phyloP scores from a whole-genome alignment of 2,329 filamentous ascomycete genomes.

The Xylaria arbuscula region DNA sequence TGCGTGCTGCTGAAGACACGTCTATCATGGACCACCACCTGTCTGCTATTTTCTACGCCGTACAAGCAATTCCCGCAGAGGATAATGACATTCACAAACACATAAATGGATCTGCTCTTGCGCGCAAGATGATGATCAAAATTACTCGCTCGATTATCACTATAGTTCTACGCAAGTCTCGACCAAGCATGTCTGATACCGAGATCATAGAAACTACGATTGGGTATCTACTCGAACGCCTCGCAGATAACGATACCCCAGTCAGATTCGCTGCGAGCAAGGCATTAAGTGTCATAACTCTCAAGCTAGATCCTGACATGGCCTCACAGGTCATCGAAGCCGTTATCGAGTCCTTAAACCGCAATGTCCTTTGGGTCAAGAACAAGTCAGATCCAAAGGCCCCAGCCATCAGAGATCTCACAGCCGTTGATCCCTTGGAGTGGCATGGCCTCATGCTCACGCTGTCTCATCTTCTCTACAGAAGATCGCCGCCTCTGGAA shows the following conservation, averaged over 20 bases:
- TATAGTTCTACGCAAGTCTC: conserved; percentile 68
- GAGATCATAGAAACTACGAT: conserved; percentile 82
- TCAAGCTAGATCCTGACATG: conserved; percentile 83
- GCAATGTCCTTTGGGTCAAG: conserved; percentile 66
- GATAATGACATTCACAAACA: conserved; percentile 60
- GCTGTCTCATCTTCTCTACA: conserved; percentile 85
- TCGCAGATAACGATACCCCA: conserved; percentile 90
- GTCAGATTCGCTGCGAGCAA: conserved; percentile 93
- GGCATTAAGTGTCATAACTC: conserved; percentile 85
- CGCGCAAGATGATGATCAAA: conserved; percentile 85
- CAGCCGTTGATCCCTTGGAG: conserved; percentile 80
- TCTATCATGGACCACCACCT: conserved; percentile 78
- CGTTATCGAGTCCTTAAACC: conserved; percentile 76
- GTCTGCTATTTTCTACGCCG: conserved; percentile 71
- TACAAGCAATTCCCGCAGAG: conserved; percentile 67
- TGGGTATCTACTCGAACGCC: conserved; percentile 79
- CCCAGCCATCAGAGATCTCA: conserved; percentile 67
- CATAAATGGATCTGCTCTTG: conserved; percentile 78
- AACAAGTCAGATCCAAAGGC: conserved; percentile 51
- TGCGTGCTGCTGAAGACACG: conserved; percentile 75
- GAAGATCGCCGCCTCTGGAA: conserved; percentile 77
- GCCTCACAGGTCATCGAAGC: conserved; percentile 88
- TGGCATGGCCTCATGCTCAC: conserved; percentile 96
- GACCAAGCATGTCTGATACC: conserved; percentile 55
- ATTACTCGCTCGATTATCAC: conserved; percentile 80